These are phyloP conservation scores for Fusarium domesticum DNA, from an alignment of 2,329 filamentous ascomycete genomes.

Conservation along the genomic window DNA sequence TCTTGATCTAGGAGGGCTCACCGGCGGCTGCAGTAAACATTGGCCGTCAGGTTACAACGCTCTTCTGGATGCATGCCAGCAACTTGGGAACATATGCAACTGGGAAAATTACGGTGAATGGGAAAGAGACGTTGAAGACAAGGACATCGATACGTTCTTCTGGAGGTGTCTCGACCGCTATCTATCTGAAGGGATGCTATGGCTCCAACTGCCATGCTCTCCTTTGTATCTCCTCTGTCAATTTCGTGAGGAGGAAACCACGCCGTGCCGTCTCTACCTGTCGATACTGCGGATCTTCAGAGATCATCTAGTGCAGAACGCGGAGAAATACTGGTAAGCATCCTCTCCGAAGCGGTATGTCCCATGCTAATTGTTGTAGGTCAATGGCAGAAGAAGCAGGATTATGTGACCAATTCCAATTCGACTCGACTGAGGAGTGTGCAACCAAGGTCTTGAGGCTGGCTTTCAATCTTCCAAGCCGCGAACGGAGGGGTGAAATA, in stretches of 20 bases:
- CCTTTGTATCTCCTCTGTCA: constrained; percentile 20
- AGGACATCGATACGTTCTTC: constrained; percentile 9
- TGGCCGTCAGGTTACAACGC: constrained; percentile 26
- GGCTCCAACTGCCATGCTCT: constrained; percentile 16
- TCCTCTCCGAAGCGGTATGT: neutral
- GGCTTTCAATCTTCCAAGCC: constrained; percentile 13
- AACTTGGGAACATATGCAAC: constrained; percentile 7
- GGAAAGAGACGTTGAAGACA: neutral
- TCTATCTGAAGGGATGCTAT: constrained; percentile 14
- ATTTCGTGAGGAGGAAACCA: neutral
- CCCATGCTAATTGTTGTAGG: constrained; percentile 15
- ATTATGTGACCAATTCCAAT: neutral
- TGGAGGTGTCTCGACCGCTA: constrained; percentile 22
- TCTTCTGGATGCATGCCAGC: constrained; percentile 13
- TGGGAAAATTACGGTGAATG: neutral
- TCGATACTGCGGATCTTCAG: constrained; percentile 14
- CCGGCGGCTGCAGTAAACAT: constrained; percentile 17
- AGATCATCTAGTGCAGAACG: constrained; percentile 14
- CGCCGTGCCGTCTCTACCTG: constrained; percentile 4
- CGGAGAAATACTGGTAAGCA: constrained; percentile 21
- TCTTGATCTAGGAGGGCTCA: constrained; percentile 17
- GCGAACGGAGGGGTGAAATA: neutral
- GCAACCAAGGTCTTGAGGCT: constrained; percentile 9
- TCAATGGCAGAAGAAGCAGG: constrained; percentile 12
- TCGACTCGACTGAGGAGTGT: neutral